A percentile compares a stretch with the other conserved stretches of the same genome.
These are phyloP conservation scores for Cystofilobasidium capitatum DNA, from an alignment of 768 basidiomycete species.

Conservation along the genomic window DNA sequence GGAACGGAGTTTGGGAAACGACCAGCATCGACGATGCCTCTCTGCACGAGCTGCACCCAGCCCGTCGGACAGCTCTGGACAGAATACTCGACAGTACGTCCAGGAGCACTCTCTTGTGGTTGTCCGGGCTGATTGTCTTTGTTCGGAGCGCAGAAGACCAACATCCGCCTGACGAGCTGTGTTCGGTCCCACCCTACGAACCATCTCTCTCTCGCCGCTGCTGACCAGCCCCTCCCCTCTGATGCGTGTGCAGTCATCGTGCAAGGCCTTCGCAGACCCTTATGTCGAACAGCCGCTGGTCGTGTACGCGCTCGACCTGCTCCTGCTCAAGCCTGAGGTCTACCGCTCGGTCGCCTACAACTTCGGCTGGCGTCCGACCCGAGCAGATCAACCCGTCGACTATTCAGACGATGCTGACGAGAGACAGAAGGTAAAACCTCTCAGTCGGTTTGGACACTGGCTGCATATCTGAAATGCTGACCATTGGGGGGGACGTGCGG, in stretches of 20 bases:
- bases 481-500: background rate
- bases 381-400: background rate
- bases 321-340: constrained; percentile 69
- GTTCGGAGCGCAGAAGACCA: constrained; percentile 25
- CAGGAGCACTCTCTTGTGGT: background rate
- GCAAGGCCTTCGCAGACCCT: constrained; percentile 60
- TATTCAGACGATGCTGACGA: background rate
- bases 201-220: background rate
- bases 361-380: constrained; percentile 45
- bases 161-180: constrained; percentile 38
- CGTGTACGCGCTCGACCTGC: constrained; percentile 65
- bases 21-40: constrained; percentile 54
- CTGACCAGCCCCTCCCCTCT: background rate
- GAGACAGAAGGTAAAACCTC: no score
- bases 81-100: constrained; percentile 58
- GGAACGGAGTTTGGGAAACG: no score
- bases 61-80: constrained; percentile 65
- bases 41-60: constrained; percentile 66
- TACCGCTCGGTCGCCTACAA: constrained; percentile 76
- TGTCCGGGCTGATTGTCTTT: background rate
- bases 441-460: no score
- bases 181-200: constrained; percentile 30
- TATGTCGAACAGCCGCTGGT: constrained; percentile 76
- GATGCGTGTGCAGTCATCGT: constrained; percentile 32
- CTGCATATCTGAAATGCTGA: no score